phyloP scores from a whole-genome alignment of 495 filamentous ascomycete species.

The Xylaria palmicola region DNA sequence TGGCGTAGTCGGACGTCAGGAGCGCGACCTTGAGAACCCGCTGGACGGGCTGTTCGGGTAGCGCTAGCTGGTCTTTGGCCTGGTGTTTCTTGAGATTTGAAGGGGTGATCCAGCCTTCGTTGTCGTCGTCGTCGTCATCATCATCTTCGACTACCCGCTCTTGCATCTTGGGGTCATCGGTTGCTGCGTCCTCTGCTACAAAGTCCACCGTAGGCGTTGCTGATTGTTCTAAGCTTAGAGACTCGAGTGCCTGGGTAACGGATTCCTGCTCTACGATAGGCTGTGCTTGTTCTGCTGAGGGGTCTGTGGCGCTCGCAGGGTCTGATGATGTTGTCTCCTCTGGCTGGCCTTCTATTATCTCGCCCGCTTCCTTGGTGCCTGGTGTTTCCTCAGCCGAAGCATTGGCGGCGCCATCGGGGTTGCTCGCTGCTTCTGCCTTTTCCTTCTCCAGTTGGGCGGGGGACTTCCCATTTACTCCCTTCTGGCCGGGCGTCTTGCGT shows the following conservation, averaged over 20 bases:
- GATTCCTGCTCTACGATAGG: conserved; percentile 21
- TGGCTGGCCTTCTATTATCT: conserved; percentile 1
- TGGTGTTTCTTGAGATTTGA: conserved; percentile 85
- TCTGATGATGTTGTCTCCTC: background rate
- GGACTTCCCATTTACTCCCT: conserved; percentile 67
- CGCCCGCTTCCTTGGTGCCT: background rate
- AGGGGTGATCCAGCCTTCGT: conserved; percentile 92
- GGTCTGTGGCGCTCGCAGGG: conserved; percentile 7
- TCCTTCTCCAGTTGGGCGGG: conserved; percentile 45
- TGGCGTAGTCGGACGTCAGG: conserved; percentile 92
- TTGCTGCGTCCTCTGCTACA: conserved; percentile 5
- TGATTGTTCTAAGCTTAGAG: conserved; percentile 26
- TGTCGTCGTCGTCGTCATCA: conserved; percentile 59
- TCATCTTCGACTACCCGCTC: conserved; percentile 18
- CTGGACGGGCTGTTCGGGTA: conserved; percentile 46
- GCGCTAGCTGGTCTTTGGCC: conserved; percentile 52
- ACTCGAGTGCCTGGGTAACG: conserved; percentile 23
- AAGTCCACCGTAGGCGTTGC: conserved; percentile 16
- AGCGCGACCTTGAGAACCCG: conserved; percentile 76
- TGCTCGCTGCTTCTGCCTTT: conserved; percentile 8
- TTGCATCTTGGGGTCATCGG: conserved; percentile 4
- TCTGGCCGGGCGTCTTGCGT: conserved; percentile 74
- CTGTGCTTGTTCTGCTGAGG: conserved; percentile 15
- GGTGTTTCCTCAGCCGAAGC: background rate
- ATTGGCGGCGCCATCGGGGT: conserved; percentile 6